Percentiles rank a stretch among this genome's conserved stretches.
These are phyloP conservation scores for Corynespora cassiicola DNA, from an alignment of 2,329 filamentous ascomycete species.

Conservation along the genomic window DNA sequence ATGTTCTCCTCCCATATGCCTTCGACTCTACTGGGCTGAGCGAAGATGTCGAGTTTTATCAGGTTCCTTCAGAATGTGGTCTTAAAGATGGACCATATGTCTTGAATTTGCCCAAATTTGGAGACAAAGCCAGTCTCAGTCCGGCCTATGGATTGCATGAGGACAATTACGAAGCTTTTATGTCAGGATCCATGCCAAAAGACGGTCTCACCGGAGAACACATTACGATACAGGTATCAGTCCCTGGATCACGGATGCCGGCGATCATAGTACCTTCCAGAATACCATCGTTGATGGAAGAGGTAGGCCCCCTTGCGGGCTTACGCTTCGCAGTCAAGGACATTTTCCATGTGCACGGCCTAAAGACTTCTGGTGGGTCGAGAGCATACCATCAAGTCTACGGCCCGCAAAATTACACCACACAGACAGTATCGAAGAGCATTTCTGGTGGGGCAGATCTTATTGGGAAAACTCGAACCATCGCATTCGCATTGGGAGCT, in stretches of 20 bases:
- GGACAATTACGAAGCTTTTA: slow-evolving; percentile 3
- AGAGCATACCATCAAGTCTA: slow-evolving; percentile 14
- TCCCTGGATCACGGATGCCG: slow-evolving; percentile 8
- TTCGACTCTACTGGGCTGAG: slow-evolving; percentile 4
- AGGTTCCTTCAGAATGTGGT: neutral
- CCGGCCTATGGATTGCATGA: slow-evolving; percentile 6
- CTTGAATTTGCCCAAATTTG: neutral
- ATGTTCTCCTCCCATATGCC: slow-evolving; percentile 1
- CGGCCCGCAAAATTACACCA: slow-evolving; percentile 6
- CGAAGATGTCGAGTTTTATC: neutral
- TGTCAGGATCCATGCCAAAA: slow-evolving; percentile 9
- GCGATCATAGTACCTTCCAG: slow-evolving; percentile 10
- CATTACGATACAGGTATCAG: slow-evolving; percentile 10
- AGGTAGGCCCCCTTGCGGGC: slow-evolving; percentile 6
- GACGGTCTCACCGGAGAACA: slow-evolving; percentile 1
- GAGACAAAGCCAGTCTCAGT: neutral
- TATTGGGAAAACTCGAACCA: slow-evolving; percentile 58
- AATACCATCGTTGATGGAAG: slow-evolving; percentile 5
- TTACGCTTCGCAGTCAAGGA: slow-evolving; percentile 11
- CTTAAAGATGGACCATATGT: slow-evolving; percentile 2
- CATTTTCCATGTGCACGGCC: slow-evolving; percentile 12
- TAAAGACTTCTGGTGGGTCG: slow-evolving; percentile 7
- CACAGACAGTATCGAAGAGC: slow-evolving; percentile 9
- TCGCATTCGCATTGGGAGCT: slow-evolving; percentile 48
- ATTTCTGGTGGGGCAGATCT: slow-evolving; percentile 37